Base-by-base conservation (phyloP, 2,329 filamentous ascomycete species). In the Coleophoma cylindrospora region DNA sequence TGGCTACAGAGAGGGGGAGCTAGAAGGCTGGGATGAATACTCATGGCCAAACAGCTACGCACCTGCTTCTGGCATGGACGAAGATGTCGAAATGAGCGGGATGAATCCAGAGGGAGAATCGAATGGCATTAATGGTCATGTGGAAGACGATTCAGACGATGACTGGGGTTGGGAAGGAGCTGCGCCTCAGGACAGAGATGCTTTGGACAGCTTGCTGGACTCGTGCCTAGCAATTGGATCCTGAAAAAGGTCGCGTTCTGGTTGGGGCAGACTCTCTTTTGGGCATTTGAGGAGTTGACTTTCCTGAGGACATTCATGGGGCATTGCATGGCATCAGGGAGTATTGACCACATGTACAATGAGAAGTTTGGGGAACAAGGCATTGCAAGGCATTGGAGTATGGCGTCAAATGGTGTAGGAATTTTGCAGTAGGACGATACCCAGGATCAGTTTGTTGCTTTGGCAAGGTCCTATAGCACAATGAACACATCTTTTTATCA, bases 1-100 rank as follows among this genome's bases (percentile, higher is more conserved):
- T 54, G 79, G 79, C 6, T 91, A 88, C 61, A 76, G 87, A 33
- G 89, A 94, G 62, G 86, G 86, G 49, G 87, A 91, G 64, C 73
- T 90, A 13, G 87, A 90, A 57, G 74, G 80, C 50, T 84, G 79
- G 72, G 68, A 79, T 41, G 79, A 84, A 58, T 81, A 83, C 59
- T 77, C 77, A 1, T 63, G 54, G 49, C 58, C 53, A 34, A 54
- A 61, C 7, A 61, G 61, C n/a, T 59, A 64, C 10, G 67, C 69
- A 37, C 58, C 61, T 12, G 64, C 62, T 2, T 50, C 64, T 21
- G 62, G 61, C 19, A 47, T 62, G 15, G 73, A 72, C 50, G 66
- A 65, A 15, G 66, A 67, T 43, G 49, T 61, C 12, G 59, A 64
- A 53, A 64, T 64, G 61, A 53, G 55, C 15, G 67, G 68, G 44